A percentile compares a stretch with the other conserved stretches of the same genome.
Conservation (phyloP, 2,329 filamentous ascomycete genomes). For the Colletotrichum cuscutae region DNA sequence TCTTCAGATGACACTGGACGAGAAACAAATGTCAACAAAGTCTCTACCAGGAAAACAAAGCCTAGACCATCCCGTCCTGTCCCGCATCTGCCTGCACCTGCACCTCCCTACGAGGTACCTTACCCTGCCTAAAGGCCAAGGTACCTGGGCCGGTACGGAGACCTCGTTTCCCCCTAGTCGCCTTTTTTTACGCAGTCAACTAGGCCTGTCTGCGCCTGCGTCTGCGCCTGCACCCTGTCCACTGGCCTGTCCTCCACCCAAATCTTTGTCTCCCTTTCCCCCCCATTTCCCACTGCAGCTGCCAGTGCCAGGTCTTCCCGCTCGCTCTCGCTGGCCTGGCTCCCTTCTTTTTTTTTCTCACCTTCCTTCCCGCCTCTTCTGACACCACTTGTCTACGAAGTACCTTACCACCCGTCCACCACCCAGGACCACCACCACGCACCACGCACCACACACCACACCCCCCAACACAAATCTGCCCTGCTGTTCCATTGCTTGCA, state of each 20-base stretch:
- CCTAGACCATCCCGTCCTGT: conserved; percentile 1
- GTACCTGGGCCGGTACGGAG: not conserved
- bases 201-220: conserved; percentile 24
- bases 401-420: too few relatives aligned
- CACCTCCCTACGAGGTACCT: conserved; percentile 1
- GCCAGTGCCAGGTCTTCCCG: conserved; percentile 15
- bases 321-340: conserved; percentile 15
- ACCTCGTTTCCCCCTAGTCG: not conserved
- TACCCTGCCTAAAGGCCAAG: not conserved
- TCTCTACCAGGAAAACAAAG: not conserved
- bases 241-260: conserved; percentile 16
- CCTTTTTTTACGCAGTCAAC: conserved; percentile 6
- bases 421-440: not conserved
- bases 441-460: not conserved
- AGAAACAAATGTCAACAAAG: conserved; percentile 3
- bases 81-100: conserved; percentile 1
- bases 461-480: conserved; percentile 32
- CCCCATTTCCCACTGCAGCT: conserved; percentile 4
- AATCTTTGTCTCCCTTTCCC: conserved; percentile 27
- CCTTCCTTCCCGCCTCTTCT: conserved; percentile 20
- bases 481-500: conserved; percentile 30
- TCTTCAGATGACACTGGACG: not conserved
- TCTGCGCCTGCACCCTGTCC: conserved; percentile 27
- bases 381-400: not conserved
- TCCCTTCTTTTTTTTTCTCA: not conserved